Conservation (phyloP, 495 filamentous ascomycete species). For the Aspergillus avenaceus region DNA sequence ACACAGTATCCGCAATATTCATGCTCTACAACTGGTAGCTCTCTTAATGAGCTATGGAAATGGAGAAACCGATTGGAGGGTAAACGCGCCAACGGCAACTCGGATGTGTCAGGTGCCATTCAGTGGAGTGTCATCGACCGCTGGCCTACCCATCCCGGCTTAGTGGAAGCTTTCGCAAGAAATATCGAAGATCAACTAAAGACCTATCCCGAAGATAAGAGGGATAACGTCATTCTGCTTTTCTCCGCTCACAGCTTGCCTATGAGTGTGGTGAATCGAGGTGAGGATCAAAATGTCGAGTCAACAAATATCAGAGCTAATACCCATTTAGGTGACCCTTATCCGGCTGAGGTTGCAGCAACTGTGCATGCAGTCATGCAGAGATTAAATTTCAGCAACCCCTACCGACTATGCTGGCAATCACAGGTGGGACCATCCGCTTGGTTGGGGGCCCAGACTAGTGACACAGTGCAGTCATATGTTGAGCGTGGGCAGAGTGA, state of each 20-base stretch:
- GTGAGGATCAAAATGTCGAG: constrained; percentile 32
- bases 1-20: constrained; percentile 99
- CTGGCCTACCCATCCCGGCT: constrained; percentile 86
- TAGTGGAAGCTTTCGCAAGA: constrained; percentile 85
- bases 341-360: constrained; percentile 95
- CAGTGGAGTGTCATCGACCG: constrained; percentile 97
- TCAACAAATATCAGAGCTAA: constrained; percentile 13
- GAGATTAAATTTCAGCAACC: constrained; percentile 76
- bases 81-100: constrained; percentile 50
- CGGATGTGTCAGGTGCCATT: constrained; percentile 61
- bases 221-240: constrained; percentile 76
- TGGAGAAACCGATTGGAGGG: constrained; percentile 87
- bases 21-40: constrained; percentile 97
- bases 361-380: constrained; percentile 97
- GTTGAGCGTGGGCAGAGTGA: constrained; percentile 89
- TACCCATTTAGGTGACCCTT: constrained; percentile 69
- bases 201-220: constrained; percentile 75
- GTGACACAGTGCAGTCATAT: constrained; percentile 80
- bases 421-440: constrained; percentile 94
- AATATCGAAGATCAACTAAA: constrained; percentile 82
- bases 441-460: constrained; percentile 95
- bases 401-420: constrained; percentile 94
- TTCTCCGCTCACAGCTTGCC: constrained; percentile 96
- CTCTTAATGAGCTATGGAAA: constrained; percentile 96
- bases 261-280: constrained; percentile 94